These are phyloP conservation scores for Podaxis rugospora DNA, from an alignment of 768 basidiomycete genomes.

Conservation along the genomic window DNA sequence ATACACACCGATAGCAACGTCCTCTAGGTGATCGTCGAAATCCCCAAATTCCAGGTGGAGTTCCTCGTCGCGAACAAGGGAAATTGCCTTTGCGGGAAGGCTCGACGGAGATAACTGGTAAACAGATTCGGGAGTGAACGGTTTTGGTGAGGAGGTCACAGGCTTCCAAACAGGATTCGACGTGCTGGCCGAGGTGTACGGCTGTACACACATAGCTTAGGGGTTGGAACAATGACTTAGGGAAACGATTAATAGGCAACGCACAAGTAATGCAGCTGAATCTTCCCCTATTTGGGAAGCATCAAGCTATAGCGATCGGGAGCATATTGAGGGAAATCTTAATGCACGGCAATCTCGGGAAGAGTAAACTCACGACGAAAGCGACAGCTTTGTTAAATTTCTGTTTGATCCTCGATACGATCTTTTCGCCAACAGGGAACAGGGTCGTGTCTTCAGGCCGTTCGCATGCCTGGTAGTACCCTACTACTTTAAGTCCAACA, in stretches of 20 bases:
- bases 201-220: slow-evolving; percentile 28
- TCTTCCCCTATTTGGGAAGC: slow-evolving; percentile 50
- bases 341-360: background rate
- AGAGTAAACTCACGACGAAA: slow-evolving; percentile 51
- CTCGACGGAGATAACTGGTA: slow-evolving; percentile 44
- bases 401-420: slow-evolving; percentile 50
- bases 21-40: slow-evolving; percentile 81
- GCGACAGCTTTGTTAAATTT: slow-evolving; percentile 60
- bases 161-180: slow-evolving; percentile 44
- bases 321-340: slow-evolving; percentile 8
- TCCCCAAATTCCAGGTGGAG: slow-evolving; percentile 63
- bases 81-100: slow-evolving; percentile 42
- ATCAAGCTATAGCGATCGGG: slow-evolving; percentile 43
- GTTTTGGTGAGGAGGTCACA: slow-evolving; percentile 23
- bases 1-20: slow-evolving; percentile 49
- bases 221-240: background rate
- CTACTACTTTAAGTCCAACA: slow-evolving; percentile 51
- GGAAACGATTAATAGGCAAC: slow-evolving; percentile 19
- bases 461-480: slow-evolving; percentile 75
- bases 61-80: slow-evolving; percentile 44
- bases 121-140: slow-evolving; percentile 42
- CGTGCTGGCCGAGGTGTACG: slow-evolving; percentile 41
- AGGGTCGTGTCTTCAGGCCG: slow-evolving; percentile 55
- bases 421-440: slow-evolving; percentile 61
- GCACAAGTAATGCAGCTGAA: slow-evolving; percentile 53